phyloP scores from a whole-genome alignment of 2,329 filamentous ascomycete genomes.

The Calonectria henricotiae region DNA sequence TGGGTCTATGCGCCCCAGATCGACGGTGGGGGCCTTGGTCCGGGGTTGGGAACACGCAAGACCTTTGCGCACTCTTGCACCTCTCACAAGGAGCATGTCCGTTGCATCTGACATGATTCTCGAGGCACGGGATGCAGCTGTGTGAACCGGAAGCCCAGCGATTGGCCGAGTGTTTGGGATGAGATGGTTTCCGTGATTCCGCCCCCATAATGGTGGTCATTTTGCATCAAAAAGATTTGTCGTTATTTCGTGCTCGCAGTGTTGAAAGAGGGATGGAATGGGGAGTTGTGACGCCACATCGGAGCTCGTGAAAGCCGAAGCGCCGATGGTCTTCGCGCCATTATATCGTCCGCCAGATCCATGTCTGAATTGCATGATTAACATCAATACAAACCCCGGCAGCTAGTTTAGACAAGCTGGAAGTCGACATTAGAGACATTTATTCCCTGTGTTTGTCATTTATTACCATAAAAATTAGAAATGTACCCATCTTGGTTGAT shows the following conservation, averaged over 20 bases:
- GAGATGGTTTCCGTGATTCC: background rate
- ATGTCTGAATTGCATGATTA: background rate
- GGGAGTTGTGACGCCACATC: constrained; percentile 5
- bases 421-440: background rate
- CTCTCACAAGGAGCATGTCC: background rate
- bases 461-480: background rate
- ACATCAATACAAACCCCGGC: background rate
- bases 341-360: no score
- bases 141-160: background rate
- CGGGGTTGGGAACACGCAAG: constrained; percentile 10
- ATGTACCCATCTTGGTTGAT: no score
- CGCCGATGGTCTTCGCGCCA: background rate
- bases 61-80: background rate
- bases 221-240: background rate
- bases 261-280: background rate
- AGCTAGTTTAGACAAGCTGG: background rate
- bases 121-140: background rate
- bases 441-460: background rate
- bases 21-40: constrained; percentile 5
- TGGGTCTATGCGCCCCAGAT: background rate
- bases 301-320: background rate
- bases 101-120: background rate
- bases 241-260: background rate
- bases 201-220: background rate
- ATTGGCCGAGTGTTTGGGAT: background rate